Conservation (phyloP, 108 stramenopile species). For the Nitzschia palea region DNA sequence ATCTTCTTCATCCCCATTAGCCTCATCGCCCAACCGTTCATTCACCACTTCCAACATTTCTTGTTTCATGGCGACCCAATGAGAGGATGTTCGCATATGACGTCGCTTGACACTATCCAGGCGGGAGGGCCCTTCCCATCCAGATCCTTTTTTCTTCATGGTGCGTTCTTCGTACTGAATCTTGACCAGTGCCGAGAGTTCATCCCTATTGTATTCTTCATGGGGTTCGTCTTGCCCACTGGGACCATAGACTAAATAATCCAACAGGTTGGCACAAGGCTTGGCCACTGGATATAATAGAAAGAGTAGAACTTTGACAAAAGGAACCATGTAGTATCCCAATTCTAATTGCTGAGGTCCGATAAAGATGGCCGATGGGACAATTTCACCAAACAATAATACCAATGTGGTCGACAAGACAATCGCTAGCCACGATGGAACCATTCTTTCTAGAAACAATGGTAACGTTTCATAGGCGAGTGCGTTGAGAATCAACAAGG, state of each 20-base stretch:
- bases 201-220: constrained; percentile 53
- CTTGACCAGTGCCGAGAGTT: constrained; percentile 60
- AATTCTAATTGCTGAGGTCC: constrained; percentile 79
- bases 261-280: constrained; percentile 76
- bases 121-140: neutral
- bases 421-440: constrained; percentile 80
- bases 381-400: constrained; percentile 82
- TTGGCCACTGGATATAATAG: constrained; percentile 75
- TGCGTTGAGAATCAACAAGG: constrained; percentile 86
- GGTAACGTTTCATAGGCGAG: constrained; percentile 84
- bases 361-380: constrained; percentile 75
- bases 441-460: constrained; percentile 77
- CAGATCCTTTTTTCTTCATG: neutral
- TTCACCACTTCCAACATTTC: constrained; percentile 44
- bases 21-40: constrained; percentile 12
- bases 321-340: constrained; percentile 59
- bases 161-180: constrained; percentile 70
- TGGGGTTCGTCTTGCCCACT: constrained; percentile 10
- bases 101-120: neutral
- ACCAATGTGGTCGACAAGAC: constrained; percentile 81
- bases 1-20: constrained; percentile 5
- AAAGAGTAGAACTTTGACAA: constrained; percentile 60
- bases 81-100: constrained; percentile 1
- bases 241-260: constrained; percentile 44
- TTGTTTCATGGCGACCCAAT: constrained; percentile 40